Evolutionary conservation across 2,329 filamentous ascomycete genomes (phyloP).

Genomic region (Penicillium sp.): DNA sequence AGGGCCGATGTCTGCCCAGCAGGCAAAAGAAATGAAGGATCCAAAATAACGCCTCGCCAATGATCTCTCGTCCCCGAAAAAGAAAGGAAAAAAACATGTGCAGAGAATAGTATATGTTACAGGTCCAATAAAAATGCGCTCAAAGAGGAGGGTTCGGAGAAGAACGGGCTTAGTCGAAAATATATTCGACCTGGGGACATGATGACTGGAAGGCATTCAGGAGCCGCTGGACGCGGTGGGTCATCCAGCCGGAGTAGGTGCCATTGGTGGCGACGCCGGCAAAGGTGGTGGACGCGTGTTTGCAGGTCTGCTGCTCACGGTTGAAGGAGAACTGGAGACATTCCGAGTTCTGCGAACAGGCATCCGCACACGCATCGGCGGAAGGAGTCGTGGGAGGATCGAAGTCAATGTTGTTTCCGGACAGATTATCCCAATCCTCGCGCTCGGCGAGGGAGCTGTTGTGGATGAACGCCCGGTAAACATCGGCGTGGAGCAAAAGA

Average conservation of each 20-base stretch:
- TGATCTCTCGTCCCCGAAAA: slow-evolving; percentile 3
- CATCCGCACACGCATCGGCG: slow-evolving; percentile 21
- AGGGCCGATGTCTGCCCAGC: slow-evolving; percentile 10
- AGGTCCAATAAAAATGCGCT: background rate
- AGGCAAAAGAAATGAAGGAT: slow-evolving; percentile 6
- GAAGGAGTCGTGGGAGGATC: slow-evolving; percentile 13
- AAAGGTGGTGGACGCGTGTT: slow-evolving; percentile 22
- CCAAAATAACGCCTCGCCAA: slow-evolving; percentile 19
- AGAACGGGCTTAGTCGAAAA: slow-evolving; percentile 14
- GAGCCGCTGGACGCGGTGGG: slow-evolving; percentile 20
- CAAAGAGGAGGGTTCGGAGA: background rate
- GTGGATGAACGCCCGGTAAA: slow-evolving; percentile 26
- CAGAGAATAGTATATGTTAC: slow-evolving; percentile 17
- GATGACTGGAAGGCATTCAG: slow-evolving; percentile 24
- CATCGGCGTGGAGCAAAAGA: slow-evolving; percentile 26
- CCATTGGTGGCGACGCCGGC: slow-evolving; percentile 16
- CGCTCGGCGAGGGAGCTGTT: slow-evolving; percentile 10
- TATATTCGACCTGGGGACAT: slow-evolving; percentile 24
- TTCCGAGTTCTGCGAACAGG: slow-evolving; percentile 21
- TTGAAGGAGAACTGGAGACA: slow-evolving; percentile 30
- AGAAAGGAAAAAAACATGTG: slow-evolving; percentile 1
- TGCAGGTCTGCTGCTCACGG: slow-evolving; percentile 15
- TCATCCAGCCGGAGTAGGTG: slow-evolving; percentile 28
- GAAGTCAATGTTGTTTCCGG: slow-evolving; percentile 17
- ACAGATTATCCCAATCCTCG: slow-evolving; percentile 28